Evolutionary conservation across 2,329 filamentous ascomycete genomes (phyloP).

Genomic region (Neobulgaria alba): DNA sequence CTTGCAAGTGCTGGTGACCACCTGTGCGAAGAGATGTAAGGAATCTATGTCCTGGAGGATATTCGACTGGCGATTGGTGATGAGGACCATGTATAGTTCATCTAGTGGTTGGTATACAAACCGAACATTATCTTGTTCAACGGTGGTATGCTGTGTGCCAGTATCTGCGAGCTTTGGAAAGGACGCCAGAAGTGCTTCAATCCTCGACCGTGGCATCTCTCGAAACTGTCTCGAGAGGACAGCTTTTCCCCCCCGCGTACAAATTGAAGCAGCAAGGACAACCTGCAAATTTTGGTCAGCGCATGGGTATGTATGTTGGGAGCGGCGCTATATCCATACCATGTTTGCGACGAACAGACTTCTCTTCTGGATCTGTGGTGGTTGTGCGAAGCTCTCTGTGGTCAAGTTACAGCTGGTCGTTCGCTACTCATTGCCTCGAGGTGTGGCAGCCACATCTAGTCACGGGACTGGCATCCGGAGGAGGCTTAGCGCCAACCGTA

Average conservation of each 20-base stretch:
- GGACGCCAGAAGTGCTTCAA: constrained; percentile 91
- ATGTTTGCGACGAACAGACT: constrained; percentile 10
- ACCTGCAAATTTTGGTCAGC: constrained; percentile 49
- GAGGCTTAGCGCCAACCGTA: not conserved
- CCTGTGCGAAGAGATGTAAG: constrained; percentile 93
- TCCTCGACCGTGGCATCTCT: constrained; percentile 92
- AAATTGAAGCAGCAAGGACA: constrained; percentile 97
- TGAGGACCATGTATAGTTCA: constrained; percentile 98
- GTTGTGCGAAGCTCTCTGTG: not conserved
- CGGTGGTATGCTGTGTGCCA: constrained; percentile 93
- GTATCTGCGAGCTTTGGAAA: constrained; percentile 97
- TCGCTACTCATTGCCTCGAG: not conserved
- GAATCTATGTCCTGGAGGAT: constrained; percentile 99
- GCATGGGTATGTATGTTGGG: not conserved
- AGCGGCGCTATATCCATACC: constrained; percentile 9
- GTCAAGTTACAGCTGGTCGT: not conserved
- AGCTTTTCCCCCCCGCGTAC: constrained; percentile 95
- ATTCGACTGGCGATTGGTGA: constrained; percentile 98
- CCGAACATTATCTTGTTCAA: constrained; percentile 98
- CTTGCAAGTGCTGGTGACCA: constrained; percentile 94
- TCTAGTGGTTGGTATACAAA: constrained; percentile 99
- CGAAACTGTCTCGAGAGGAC: constrained; percentile 96
- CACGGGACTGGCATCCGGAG: not conserved
- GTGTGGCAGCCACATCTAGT: no score
- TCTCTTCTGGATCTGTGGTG: not conserved